A percentile compares a stretch with the other conserved stretches of the same genome.
Evolutionary conservation across 2,329 filamentous ascomycete genomes (phyloP).

Genomic region (Colletotrichum magnum): DNA sequence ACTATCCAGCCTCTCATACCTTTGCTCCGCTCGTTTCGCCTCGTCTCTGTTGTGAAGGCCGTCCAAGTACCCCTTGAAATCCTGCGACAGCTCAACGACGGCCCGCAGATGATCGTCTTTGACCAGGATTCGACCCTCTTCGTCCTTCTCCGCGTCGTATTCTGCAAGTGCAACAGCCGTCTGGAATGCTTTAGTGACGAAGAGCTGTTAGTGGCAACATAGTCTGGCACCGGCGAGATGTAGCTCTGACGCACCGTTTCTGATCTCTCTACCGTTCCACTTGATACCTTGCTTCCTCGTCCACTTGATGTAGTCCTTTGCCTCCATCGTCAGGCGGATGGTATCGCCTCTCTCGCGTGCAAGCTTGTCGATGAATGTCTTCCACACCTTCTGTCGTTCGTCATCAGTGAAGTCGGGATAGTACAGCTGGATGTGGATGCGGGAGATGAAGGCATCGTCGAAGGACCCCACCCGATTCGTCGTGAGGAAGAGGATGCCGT

Average conservation of each 20-base stretch:
- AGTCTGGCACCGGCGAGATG: neutral
- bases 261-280: conserved; percentile 46
- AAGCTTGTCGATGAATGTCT: conserved; percentile 47
- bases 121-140: conserved; percentile 37
- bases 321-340: conserved; percentile 43
- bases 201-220: neutral
- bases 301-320: conserved; percentile 41
- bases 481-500: conserved; percentile 50
- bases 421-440: conserved; percentile 48
- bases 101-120: conserved; percentile 41
- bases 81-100: conserved; percentile 39
- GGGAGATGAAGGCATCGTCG: conserved; percentile 50
- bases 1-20: conserved; percentile 17
- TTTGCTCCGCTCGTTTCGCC: conserved; percentile 12
- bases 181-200: conserved; percentile 44
- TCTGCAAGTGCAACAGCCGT: conserved; percentile 49
- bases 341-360: conserved; percentile 42
- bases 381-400: conserved; percentile 46
- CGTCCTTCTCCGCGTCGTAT: conserved; percentile 36
- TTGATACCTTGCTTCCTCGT: conserved; percentile 35
- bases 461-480: conserved; percentile 49
- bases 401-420: conserved; percentile 48
- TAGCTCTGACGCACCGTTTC: conserved; percentile 42
- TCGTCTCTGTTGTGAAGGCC: conserved; percentile 22
- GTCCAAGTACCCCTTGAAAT: conserved; percentile 41